These are phyloP conservation scores for Populus hybrid DNA, from an alignment of 441 rosid species.

Conservation along the genomic window DNA sequence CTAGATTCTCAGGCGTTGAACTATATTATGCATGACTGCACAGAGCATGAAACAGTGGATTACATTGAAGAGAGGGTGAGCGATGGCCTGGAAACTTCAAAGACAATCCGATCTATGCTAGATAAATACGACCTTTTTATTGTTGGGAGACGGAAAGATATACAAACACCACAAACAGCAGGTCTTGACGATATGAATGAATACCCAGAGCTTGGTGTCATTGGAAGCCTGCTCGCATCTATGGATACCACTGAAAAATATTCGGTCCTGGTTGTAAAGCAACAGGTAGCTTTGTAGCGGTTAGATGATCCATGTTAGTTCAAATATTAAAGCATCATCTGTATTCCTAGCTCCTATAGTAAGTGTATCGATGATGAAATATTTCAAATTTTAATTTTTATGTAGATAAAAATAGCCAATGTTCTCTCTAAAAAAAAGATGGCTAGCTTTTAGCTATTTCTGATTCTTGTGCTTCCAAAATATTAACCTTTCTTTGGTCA, in stretches of 20 bases:
- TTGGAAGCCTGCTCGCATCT: neutral
- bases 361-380: neutral
- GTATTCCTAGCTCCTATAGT: neutral
- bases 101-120: neutral
- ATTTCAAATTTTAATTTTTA: neutral
- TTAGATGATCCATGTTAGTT: neutral
- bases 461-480: too few relatives aligned
- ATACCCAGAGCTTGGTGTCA: neutral
- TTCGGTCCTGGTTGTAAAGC: constrained; percentile 7
- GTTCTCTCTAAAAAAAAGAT: neutral
- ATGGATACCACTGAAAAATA: neutral
- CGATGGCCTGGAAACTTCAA: neutral
- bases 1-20: neutral
- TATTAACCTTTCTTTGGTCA: too few relatives aligned
- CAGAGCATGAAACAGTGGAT: neutral
- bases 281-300: neutral
- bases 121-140: neutral
- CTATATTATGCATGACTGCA: neutral
- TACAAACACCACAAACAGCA: neutral
- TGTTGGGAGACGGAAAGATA: neutral
- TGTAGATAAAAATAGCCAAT: neutral
- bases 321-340: neutral
- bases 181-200: neutral
- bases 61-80: neutral
- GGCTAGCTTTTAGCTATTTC: neutral